Evolutionary conservation across 495 filamentous ascomycete species (phyloP), one percentile per base, ranked within the genome.

Genomic region (Saxophila tyrrhenica): DNA sequence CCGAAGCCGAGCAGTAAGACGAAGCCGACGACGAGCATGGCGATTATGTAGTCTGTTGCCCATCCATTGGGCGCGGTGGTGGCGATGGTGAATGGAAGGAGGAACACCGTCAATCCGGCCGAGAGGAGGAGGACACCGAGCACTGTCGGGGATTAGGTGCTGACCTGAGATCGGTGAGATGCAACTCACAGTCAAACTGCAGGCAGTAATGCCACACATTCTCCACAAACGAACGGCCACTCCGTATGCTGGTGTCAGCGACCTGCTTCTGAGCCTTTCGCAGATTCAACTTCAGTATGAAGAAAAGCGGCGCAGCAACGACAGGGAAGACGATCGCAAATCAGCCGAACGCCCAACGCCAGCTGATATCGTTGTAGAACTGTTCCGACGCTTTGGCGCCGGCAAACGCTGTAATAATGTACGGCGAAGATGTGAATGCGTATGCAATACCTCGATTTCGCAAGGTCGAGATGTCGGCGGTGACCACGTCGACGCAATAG

Each of bases 391-490:
- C 67, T 23, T 71, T 72, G 3, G 74, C 66, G 3, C 72, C 72
- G 24, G 74, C 67, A 55, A 77, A 74, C 47, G 78, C 78, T 22
- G 81, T 84, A 56, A 75, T 74, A 51, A 85, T 83, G 65, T 82
- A 84, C 2, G 83, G 83, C 0, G 82, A 82, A n/a, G 65, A 70
- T 25, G 72, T 66, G 57, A 80, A 84, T 10, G 77, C 83, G 56
- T 80, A 76, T 50, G 81, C 75, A 39, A 85, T 68, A 9, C 72
- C 76, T 66, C 83, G 73, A 68, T 85, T 83, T 39, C 75, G 74
- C 58, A 87, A 64, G 5, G 72, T 70, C 0, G 83, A 80, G 1
- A 78, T 83, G 65, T 87, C 83, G 52, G 83, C 81, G 47, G 82
- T 75, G 69, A 85, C 25, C 16, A 64, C 51, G 41, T 52, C 45